These are phyloP conservation scores for Bruguiera hainesii DNA, from an alignment of 441 rosid genomes.

Conservation along the genomic window DNA sequence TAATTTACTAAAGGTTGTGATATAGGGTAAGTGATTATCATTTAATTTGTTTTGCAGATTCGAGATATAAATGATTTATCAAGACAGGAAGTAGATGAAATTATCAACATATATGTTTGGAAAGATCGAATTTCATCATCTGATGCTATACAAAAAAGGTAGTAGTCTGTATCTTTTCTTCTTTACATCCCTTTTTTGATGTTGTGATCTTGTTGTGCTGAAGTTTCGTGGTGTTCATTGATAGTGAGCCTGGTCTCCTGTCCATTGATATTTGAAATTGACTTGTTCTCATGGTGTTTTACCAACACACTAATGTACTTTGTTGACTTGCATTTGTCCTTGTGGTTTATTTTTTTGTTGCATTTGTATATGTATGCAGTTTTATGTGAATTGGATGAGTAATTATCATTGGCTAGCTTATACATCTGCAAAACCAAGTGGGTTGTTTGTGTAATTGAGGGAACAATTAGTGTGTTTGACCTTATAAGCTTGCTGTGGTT, in stretches of 20 bases:
- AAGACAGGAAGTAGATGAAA: slow-evolving; percentile 94
- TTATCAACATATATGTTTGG: slow-evolving; percentile 64
- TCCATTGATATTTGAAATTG: too few relatives aligned
- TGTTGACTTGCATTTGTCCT: too few relatives aligned
- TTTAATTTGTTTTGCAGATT: slow-evolving; percentile 46
- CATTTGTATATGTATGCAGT: too few relatives aligned
- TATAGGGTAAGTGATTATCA: slow-evolving; percentile 4
- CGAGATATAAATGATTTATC: slow-evolving; percentile 90
- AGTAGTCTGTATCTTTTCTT: background rate
- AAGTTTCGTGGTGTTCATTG: background rate
- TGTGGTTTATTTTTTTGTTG: too few relatives aligned
- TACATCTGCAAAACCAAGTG: too few relatives aligned
- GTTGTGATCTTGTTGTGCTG: background rate
- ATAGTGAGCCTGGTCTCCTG: background rate
- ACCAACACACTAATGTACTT: too few relatives aligned
- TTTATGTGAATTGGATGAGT: too few relatives aligned
- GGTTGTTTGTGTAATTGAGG: too few relatives aligned
- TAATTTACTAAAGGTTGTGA: background rate
- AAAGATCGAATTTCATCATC: slow-evolving; percentile 57
- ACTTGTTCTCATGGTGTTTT: too few relatives aligned
- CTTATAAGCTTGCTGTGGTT: too few relatives aligned
- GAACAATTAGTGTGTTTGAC: too few relatives aligned
- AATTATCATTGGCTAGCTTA: too few relatives aligned
- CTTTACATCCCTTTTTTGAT: background rate
- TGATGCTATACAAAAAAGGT: slow-evolving; percentile 91